Evolutionary conservation across 2,329 filamentous ascomycete genomes (phyloP).

Genomic region (Monilinia polystroma): DNA sequence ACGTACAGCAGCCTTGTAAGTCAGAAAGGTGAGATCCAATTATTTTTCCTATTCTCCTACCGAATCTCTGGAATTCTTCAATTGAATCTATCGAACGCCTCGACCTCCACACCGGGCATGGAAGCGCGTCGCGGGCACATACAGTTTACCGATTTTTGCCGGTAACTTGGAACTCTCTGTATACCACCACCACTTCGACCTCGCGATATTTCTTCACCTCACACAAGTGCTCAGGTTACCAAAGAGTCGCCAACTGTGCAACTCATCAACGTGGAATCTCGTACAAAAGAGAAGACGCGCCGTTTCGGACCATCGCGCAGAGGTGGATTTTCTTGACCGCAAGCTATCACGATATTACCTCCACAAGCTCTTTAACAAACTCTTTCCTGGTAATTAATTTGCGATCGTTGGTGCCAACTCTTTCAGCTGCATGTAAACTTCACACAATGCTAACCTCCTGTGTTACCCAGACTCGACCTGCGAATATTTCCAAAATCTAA

Average conservation of each 20-base stretch:
- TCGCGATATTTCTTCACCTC: slow-evolving; percentile 10
- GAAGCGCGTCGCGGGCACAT: slow-evolving; percentile 29
- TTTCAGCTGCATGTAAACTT: slow-evolving; percentile 5
- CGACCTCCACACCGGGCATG: slow-evolving; percentile 16
- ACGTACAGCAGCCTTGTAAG: slow-evolving; percentile 1
- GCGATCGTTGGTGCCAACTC: slow-evolving; percentile 12
- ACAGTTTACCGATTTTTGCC: slow-evolving; percentile 22
- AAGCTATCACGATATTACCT: not conserved
- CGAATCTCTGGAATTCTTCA: slow-evolving; percentile 26
- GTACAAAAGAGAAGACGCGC: slow-evolving; percentile 24
- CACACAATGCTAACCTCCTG: slow-evolving; percentile 17
- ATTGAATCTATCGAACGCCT: slow-evolving; percentile 28
- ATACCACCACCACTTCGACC: slow-evolving; percentile 17
- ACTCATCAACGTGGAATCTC: slow-evolving; percentile 34
- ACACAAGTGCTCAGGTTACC: slow-evolving; percentile 21
- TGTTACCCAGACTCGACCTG: slow-evolving; percentile 20
- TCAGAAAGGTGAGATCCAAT: slow-evolving; percentile 29
- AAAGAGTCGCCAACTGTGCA: slow-evolving; percentile 26
- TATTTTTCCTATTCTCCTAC: slow-evolving; percentile 28
- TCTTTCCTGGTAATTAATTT: not conserved
- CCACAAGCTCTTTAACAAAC: slow-evolving; percentile 10
- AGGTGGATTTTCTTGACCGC: slow-evolving; percentile 10
- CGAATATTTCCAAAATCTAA: slow-evolving; percentile 31
- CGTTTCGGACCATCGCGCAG: slow-evolving; percentile 19
- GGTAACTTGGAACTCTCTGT: not conserved